These are phyloP conservation scores for Fraxinus cuspidata DNA, from an alignment of 257 asterid species.

Conservation along the genomic window DNA sequence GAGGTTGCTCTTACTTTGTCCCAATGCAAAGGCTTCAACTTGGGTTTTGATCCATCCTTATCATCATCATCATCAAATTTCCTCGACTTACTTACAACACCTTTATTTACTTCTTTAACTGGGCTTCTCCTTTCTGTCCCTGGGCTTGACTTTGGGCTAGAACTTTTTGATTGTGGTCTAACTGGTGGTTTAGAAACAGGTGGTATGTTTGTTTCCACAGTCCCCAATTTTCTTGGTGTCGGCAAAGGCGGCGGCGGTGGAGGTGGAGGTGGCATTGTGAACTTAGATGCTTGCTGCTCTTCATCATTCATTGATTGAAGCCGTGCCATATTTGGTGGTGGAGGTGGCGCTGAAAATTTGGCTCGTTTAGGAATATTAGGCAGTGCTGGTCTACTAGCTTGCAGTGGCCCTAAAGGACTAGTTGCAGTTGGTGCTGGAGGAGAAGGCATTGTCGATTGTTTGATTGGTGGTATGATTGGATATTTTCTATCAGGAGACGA, in stretches of 20 bases:
- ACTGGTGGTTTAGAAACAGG: constrained; percentile 32
- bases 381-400: constrained; percentile 36
- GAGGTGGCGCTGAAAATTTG: constrained; percentile 80
- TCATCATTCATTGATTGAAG: constrained; percentile 61
- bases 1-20: constrained; percentile 97
- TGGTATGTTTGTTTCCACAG: constrained; percentile 30
- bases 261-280: constrained; percentile 46
- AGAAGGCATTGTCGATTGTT: constrained; percentile 52
- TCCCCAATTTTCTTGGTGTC: constrained; percentile 41
- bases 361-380: constrained; percentile 58
- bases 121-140: constrained; percentile 31
- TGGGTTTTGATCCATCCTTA: constrained; percentile 68
- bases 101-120: constrained; percentile 30
- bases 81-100: constrained; percentile 38
- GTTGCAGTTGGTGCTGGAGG: constrained; percentile 29
- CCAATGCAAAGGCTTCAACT: constrained; percentile 94
- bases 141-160: constrained; percentile 37
- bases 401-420: constrained; percentile 32
- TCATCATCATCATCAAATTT: constrained; percentile 46
- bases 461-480: constrained; percentile 76
- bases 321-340: constrained; percentile 73
- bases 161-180: constrained; percentile 38
- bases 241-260: constrained; percentile 31
- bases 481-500: constrained; percentile 61
- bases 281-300: constrained; percentile 34